Conservation (phyloP, 73 alveolate species). For the Paramecium primaurelia region DNA sequence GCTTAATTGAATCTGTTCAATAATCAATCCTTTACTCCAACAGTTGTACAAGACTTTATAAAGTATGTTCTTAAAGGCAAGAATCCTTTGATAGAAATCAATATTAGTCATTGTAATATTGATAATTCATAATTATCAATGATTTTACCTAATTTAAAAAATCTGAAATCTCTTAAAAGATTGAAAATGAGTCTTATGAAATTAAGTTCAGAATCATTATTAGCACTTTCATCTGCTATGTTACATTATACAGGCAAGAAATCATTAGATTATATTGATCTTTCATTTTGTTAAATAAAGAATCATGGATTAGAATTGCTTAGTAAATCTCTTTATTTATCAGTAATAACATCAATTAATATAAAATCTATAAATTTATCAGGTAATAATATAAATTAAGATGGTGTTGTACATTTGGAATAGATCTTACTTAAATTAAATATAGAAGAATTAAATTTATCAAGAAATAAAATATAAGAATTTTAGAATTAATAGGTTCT, state of each 20-base stretch:
- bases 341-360: neutral
- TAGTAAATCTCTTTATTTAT: neutral
- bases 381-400: neutral
- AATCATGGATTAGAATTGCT: neutral
- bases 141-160: neutral
- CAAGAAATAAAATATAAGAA: neutral
- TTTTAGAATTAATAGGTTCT: neutral
- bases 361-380: neutral
- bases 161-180: neutral
- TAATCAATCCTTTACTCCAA: neutral
- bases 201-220: neutral
- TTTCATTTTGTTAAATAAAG: neutral
- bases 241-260: neutral
- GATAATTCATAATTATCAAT: neutral
- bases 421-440: neutral
- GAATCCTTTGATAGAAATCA: neutral
- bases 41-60: neutral
- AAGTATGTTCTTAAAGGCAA: conserved; percentile 30
- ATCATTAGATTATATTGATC: neutral
- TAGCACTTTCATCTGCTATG: neutral
- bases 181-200: neutral
- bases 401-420: neutral
- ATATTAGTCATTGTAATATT: neutral
- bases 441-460: neutral
- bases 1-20: neutral